Evolutionary conservation across 305 asterid genomes (phyloP).

Genomic region (Solanum hybrid): DNA sequence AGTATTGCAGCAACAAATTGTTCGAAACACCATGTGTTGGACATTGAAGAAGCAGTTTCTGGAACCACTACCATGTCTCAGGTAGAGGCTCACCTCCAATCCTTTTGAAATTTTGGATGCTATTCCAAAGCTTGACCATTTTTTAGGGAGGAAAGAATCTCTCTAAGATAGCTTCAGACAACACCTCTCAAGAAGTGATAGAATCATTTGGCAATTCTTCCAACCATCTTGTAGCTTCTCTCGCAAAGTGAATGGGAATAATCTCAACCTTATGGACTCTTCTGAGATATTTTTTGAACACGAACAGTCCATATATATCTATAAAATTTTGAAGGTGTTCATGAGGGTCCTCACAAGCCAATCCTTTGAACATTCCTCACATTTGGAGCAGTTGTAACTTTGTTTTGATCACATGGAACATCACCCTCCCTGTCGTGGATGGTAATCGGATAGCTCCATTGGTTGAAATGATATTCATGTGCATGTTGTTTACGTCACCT

Average conservation of each 20-base stretch:
- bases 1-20: not conserved
- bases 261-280: not conserved
- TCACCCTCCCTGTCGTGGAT: not conserved
- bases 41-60: not conserved
- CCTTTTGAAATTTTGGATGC: not conserved
- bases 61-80: not conserved
- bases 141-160: not conserved
- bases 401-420: not conserved
- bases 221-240: not conserved
- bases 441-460: not conserved
- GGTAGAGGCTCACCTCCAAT: not conserved
- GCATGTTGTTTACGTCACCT: not conserved
- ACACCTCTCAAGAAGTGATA: not conserved
- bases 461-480: not conserved
- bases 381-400: not conserved
- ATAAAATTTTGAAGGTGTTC: too few relatives aligned
- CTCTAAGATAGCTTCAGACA: not conserved
- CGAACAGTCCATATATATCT: not conserved
- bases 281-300: too few relatives aligned
- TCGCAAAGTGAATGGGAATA: not conserved
- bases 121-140: not conserved
- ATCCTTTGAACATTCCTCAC: not conserved
- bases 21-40: not conserved
- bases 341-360: not conserved
- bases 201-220: not conserved